These are phyloP conservation scores for Schwanniomyces polymorphus DNA, from an alignment of 805 yeast species.

Conservation along the genomic window DNA sequence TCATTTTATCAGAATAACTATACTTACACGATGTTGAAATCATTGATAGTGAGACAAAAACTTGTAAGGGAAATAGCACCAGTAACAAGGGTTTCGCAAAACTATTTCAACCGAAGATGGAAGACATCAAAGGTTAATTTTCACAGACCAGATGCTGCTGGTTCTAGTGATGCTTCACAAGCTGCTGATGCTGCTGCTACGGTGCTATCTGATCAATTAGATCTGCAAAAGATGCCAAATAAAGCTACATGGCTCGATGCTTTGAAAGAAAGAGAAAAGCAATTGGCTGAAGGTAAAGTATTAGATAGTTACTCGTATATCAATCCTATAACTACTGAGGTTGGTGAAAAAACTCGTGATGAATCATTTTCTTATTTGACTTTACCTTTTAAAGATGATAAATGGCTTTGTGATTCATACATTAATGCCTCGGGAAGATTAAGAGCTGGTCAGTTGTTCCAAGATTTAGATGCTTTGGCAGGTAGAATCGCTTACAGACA, in stretches of 20 bases:
- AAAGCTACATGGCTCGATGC: conserved; percentile 87
- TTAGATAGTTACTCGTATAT: conserved; percentile 71
- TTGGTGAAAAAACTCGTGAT: conserved; percentile 69
- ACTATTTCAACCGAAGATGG: neutral
- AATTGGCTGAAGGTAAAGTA: conserved; percentile 69
- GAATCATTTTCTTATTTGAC: conserved; percentile 74
- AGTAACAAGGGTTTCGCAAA: neutral
- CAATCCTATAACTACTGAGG: conserved; percentile 67
- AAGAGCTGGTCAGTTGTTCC: conserved; percentile 90
- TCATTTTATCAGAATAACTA: neutral
- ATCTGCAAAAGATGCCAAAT: conserved; percentile 43
- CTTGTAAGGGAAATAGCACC: neutral
- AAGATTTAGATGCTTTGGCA: conserved; percentile 90
- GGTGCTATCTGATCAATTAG: conserved; percentile 58
- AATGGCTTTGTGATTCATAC: conserved; percentile 80
- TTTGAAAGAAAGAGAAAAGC: conserved; percentile 67
- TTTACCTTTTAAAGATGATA: conserved; percentile 83
- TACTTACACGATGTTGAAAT: neutral
- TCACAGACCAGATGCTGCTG: conserved; percentile 36
- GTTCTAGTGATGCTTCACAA: conserved; percentile 51
- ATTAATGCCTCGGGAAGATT: conserved; percentile 89
- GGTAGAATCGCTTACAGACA: conserved; percentile 93
- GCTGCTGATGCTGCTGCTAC: conserved; percentile 80
- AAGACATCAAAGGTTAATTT: conserved; percentile 14
- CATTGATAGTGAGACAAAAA: neutral